Base-by-base conservation (phyloP, 768 basidiomycete genomes). In the Lactarius akahatsu region DNA sequence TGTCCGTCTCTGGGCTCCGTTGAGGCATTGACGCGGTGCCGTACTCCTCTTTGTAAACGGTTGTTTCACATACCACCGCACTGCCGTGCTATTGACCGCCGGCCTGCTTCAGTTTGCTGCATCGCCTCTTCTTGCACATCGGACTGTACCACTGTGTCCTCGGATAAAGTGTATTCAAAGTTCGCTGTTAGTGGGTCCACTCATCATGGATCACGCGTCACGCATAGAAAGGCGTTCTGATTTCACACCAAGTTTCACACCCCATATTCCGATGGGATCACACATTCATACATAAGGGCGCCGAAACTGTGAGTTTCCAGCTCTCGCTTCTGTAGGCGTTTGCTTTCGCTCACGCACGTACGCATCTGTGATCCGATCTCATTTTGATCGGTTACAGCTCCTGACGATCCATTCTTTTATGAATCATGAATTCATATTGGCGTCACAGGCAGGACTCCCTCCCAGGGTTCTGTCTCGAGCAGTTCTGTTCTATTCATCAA, bases 331-430 rank as follows among this genome's bases (percentile, higher is more conserved):
- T 63, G 47, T 26, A 32, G 40, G 47, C 57, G 57, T 66, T 66
- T 62, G 57, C 57, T 66, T 62, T 58, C 47, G 30, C 41, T 63
- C 66, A 62, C 40, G 57, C 61, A 54, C 45, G 55, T 61, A 57
- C 56, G 56, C 50, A 55, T 55, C 28, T 66, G 61, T 45, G 50
- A 66, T 43, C 40, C 45, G 65, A 66, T 62, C 65, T 62, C n/a
- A 45, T 45, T 59, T 54, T 50, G 66, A 67, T 67, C 66, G 66
- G 62, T 63, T 45, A 63, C 66, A 60, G 41, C 66, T 63, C 62
- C 58, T 67, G 66, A 63, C 66, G 66, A 67, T 67, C 66, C 50
- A 52, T 58, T 57, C 40, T 52, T 66, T 66, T 32, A 66, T 66
- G 57, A 64, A 64, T 58, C 63, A 59, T 54, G 60, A 61, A 66